Evolutionary conservation across 164 flowering plant genomes (phyloP).

Genomic region (Macadamia tetraphylla): DNA sequence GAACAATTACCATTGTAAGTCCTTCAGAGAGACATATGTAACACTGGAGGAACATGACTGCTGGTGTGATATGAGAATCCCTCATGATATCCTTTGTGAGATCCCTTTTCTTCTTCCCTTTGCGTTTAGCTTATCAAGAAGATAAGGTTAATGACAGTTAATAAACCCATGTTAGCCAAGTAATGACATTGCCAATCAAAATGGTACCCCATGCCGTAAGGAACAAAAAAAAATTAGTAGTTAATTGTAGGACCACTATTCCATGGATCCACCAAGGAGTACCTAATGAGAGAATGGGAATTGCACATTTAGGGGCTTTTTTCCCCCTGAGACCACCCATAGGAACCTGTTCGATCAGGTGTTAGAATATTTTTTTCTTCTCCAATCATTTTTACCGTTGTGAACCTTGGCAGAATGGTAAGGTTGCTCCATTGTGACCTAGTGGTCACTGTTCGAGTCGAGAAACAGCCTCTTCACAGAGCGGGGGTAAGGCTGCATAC

Average conservation of each 20-base stretch:
- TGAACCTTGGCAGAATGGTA: no score
- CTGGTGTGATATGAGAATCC: conserved; percentile 54
- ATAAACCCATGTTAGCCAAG: neutral
- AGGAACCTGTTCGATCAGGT: neutral
- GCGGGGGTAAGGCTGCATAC: no score
- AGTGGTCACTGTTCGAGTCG: no score
- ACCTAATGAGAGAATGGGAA: neutral
- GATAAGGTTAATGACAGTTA: neutral
- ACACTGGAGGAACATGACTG: conserved; percentile 68
- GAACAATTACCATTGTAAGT: conserved; percentile 61
- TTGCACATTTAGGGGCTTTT: no score
- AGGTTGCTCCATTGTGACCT: no score
- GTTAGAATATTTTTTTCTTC: neutral
- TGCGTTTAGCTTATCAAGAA: conserved; percentile 53
- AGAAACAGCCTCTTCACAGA: no score
- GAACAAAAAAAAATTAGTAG: neutral
- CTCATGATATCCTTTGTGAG: conserved; percentile 41
- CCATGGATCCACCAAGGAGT: neutral
- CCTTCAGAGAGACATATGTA: conserved; percentile 82
- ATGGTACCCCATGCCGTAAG: neutral
- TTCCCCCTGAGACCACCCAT: no score
- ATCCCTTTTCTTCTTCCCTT: conserved; percentile 80
- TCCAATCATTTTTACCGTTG: no score
- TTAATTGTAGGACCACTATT: neutral
- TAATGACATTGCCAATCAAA: neutral